Conservation (phyloP, 2,329 filamentous ascomycete species). For the Hymenoscyphus repandus region DNA sequence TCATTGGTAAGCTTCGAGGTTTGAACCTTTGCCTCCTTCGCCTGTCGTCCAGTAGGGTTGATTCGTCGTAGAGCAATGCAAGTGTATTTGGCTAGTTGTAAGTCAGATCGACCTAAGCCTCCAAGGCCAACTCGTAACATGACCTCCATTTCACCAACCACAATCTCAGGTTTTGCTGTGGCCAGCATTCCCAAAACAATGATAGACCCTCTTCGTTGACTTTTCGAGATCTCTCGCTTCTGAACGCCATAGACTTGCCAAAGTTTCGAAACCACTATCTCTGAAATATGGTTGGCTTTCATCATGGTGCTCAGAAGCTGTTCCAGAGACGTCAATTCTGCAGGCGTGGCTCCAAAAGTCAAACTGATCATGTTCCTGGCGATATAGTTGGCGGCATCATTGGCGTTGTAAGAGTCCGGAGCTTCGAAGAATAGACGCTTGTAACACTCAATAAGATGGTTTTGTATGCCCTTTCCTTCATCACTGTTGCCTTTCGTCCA, state of each 20-base stretch:
- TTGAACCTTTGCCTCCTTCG: conserved; percentile 63
- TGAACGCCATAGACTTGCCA: conserved; percentile 98
- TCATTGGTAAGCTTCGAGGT: conserved; percentile 84
- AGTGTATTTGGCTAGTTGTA: conserved; percentile 89
- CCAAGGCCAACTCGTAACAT: conserved; percentile 90
- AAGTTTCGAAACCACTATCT: conserved; percentile 81
- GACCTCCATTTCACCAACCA: conserved; percentile 89
- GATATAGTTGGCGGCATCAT: conserved; percentile 92
- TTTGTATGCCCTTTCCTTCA: conserved; percentile 96
- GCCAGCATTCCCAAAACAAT: conserved; percentile 97
- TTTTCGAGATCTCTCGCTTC: conserved; percentile 86
- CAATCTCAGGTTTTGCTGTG: conserved; percentile 85
- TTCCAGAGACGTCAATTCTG: conserved; percentile 91
- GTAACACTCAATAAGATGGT: conserved; percentile 95
- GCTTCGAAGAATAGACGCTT: conserved; percentile 94
- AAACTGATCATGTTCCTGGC: conserved; percentile 98
- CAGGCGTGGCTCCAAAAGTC: conserved; percentile 90
- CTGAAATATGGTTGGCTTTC: conserved; percentile 82
- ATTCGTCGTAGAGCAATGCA: conserved; percentile 90
- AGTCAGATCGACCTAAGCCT: conserved; percentile 69
- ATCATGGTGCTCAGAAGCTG: conserved; percentile 97
- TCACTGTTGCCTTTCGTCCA: conserved; percentile 99
- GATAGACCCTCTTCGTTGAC: conserved; percentile 85
- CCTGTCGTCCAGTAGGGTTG: conserved; percentile 76
- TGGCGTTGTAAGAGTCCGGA: conserved; percentile 78